Percentiles rank a stretch among this genome's conserved stretches.
Evolutionary conservation across 2,329 filamentous ascomycete genomes (phyloP).

Genomic region (Nemania sp.): DNA sequence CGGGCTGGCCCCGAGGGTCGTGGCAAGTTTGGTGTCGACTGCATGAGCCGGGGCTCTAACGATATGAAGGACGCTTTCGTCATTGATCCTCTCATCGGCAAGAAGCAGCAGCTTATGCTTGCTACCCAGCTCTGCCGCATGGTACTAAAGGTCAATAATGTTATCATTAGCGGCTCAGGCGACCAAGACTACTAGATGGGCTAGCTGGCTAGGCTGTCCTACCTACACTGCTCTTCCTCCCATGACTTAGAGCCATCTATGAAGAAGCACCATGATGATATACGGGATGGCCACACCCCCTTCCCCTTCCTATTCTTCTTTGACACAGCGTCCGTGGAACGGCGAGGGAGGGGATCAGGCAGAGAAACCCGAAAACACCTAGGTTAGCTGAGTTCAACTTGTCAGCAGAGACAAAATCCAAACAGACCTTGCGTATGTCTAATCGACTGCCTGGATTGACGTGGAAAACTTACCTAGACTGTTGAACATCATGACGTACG

Average conservation of each 20-base stretch:
- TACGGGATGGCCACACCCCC: too few species aligned
- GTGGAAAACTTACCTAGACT: neutral
- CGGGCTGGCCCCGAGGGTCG: constrained; percentile 61
- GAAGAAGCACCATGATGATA: neutral
- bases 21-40: constrained; percentile 86
- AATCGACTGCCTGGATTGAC: neutral
- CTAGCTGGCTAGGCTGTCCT: too few species aligned
- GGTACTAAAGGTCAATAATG: constrained; percentile 97
- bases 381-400: neutral
- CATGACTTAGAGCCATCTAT: neutral
- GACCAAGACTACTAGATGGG: constrained; percentile 78
- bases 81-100: constrained; percentile 97
- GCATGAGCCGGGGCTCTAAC: constrained; percentile 94
- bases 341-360: neutral
- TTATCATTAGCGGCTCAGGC: constrained; percentile 86
- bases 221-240: neutral
- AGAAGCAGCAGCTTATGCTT: constrained; percentile 94
- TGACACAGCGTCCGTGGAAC: too few species aligned
- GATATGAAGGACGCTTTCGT: constrained; percentile 98
- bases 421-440: neutral
- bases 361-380: neutral
- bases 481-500: constrained; percentile 3
- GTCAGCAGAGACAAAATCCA: neutral
- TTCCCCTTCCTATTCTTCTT: too few species aligned
- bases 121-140: constrained; percentile 97